Base-by-base conservation (phyloP, 495 filamentous ascomycete genomes). In the Talaromyces wortmannii region DNA sequence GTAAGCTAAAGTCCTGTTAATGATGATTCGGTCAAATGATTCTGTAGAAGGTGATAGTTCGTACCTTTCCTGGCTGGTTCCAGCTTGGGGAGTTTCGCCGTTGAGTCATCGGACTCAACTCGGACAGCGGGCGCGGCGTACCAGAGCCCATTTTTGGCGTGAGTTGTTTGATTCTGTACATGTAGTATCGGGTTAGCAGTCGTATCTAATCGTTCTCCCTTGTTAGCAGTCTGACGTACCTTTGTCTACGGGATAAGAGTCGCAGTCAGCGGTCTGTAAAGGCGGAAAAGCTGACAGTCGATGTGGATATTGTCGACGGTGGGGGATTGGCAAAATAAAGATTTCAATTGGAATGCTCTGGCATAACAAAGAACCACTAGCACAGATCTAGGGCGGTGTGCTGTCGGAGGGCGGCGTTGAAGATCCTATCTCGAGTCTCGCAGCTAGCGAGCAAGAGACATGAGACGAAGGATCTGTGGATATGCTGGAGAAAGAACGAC, bases 61-160 rank as follows among this genome's bases (percentile, higher is more conserved):
- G 10, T 77, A 90, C 86, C 78, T 86, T 88, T 31, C 76, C 75
- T 44, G 70, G 65, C 66, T 88, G 83, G 60, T 84, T 85, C 82
- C 83, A 90, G 71, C 82, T 88, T 4, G 87, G 87, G 43, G 90
- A 94, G 65, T 95, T 94, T 42, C 79, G 69, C 56, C 79, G 70
- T 52, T 76, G 73, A 48, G 78, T 78, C 74, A 79, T 73, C 12
- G 78, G 79, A 59, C 77, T 79, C 63, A 83, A 66, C 65, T 83
- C 79, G 31, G 78, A 75, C 12, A 83, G 68, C 49, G 79, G 79
- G 59, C 77, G 65, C 63, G 76, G 77, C 16, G 55, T 56, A 29
- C 67, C 69, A 56, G 62, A 63, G 33, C 59, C 65, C 70, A 78
- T 77, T 15, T 15, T 58, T 76, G 61, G 33, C 46, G 11, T 12